These are phyloP conservation scores for Salix udensis DNA, from an alignment of 345 rosid species.

Conservation along the genomic window DNA sequence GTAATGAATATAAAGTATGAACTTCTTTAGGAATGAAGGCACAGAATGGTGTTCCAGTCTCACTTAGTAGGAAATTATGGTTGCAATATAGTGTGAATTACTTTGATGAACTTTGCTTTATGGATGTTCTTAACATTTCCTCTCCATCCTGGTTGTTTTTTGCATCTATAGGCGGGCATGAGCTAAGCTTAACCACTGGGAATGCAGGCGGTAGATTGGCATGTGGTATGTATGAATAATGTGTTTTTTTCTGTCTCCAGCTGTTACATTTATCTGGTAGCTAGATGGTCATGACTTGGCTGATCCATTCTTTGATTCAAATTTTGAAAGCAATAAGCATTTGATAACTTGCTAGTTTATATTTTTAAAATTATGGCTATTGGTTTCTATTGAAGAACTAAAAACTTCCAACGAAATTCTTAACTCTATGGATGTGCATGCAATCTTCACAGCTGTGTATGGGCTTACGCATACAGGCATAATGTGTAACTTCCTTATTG, in stretches of 20 bases:
- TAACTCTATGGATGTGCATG: neutral
- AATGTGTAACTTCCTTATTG: neutral
- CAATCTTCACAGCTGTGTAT: neutral
- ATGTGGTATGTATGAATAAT: slow-evolving; percentile 63
- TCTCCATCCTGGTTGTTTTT: slow-evolving; percentile 23
- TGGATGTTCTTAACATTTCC: neutral
- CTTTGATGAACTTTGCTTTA: neutral
- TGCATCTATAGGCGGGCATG: slow-evolving; percentile 75
- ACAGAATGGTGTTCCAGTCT: neutral
- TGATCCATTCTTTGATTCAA: neutral
- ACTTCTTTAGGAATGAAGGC: neutral
- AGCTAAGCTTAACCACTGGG: slow-evolving; percentile 90
- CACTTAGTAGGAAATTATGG: neutral
- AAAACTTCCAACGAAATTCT: neutral
- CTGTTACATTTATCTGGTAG: neutral
- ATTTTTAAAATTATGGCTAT: neutral
- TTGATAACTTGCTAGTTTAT: neutral
- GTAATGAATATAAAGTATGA: neutral
- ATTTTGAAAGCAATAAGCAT: neutral
- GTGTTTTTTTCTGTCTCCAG: neutral
- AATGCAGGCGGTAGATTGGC: slow-evolving; percentile 99
- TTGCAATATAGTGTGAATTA: neutral
- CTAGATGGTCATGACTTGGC: neutral
- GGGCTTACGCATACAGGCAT: neutral
- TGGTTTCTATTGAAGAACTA: neutral